Evolutionary conservation across 1,139 yeast genomes (phyloP).

Genomic region (Kurtzmaniella quercitrusa): DNA sequence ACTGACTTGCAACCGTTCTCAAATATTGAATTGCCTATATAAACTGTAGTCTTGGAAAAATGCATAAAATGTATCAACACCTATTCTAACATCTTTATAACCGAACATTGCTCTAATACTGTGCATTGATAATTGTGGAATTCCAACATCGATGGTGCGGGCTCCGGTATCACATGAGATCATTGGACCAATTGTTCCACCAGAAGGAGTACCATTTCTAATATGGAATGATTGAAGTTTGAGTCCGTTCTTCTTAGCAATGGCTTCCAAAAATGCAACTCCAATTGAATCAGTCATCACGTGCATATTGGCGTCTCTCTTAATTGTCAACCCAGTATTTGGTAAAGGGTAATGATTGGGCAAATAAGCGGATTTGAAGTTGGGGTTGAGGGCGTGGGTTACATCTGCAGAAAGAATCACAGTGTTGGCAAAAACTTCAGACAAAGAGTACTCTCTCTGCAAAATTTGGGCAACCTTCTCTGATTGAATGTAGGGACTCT

Average conservation of each 20-base stretch:
- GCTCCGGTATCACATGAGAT: constrained; percentile 37
- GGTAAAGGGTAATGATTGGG: constrained; percentile 39
- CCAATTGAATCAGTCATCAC: constrained; percentile 43
- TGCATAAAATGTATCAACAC: constrained; percentile 33
- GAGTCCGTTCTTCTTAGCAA: constrained; percentile 25
- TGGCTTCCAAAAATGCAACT: constrained; percentile 24
- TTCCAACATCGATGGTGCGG: constrained; percentile 41
- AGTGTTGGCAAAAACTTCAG: constrained; percentile 28
- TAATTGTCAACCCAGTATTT: constrained; percentile 37
- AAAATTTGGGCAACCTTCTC: neutral
- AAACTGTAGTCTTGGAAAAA: constrained; percentile 35
- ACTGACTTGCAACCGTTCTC: no score
- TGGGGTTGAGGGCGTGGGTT: constrained; percentile 46
- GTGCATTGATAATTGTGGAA: constrained; percentile 46
- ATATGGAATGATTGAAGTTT: constrained; percentile 40
- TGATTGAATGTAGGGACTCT: neutral
- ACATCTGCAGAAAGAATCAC: constrained; percentile 43
- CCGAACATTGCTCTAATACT: constrained; percentile 42
- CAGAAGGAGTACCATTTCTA: constrained; percentile 40
- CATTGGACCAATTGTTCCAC: constrained; percentile 47
- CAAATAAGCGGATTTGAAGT: constrained; percentile 32
- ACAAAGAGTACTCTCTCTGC: constrained; percentile 14
- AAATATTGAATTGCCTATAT: constrained; percentile 4
- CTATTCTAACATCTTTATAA: constrained; percentile 40
- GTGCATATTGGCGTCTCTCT: constrained; percentile 40